Evolutionary conservation across 2,329 filamentous ascomycete species (phyloP).

Genomic region (Ophiostoma piceae): DNA sequence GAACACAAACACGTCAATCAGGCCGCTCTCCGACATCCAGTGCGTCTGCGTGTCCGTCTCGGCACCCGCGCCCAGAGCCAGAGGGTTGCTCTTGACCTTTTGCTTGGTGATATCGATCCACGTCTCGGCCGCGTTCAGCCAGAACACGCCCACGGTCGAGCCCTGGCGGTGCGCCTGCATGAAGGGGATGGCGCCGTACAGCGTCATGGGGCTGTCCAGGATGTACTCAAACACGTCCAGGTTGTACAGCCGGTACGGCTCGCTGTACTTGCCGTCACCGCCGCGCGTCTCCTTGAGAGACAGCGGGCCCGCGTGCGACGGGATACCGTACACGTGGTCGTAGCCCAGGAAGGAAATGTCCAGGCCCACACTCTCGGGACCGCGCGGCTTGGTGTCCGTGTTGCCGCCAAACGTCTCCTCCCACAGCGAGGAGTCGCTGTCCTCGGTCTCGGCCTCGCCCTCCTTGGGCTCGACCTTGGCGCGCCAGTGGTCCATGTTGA

Average conservation of each 20-base stretch:
- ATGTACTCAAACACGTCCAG: slow-evolving; percentile 97
- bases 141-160: slow-evolving; percentile 93
- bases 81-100: slow-evolving; percentile 66
- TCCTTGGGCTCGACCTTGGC: slow-evolving; percentile 69
- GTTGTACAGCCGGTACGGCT: slow-evolving; percentile 95
- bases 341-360: slow-evolving; percentile 93
- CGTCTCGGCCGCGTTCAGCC: slow-evolving; percentile 94
- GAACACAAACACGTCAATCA: slow-evolving; percentile 91
- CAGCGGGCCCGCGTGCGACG: slow-evolving; percentile 82
- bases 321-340: slow-evolving; percentile 87
- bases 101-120: slow-evolving; percentile 93
- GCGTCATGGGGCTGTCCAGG: slow-evolving; percentile 93
- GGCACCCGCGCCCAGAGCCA: slow-evolving; percentile 63
- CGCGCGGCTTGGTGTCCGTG: slow-evolving; percentile 90
- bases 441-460: slow-evolving; percentile 38
- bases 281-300: slow-evolving; percentile 88
- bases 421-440: slow-evolving; percentile 94
- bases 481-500: slow-evolving; percentile 96
- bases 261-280: slow-evolving; percentile 74
- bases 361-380: slow-evolving; percentile 83
- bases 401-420: slow-evolving; percentile 94
- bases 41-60: slow-evolving; percentile 81
- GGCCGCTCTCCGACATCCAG: slow-evolving; percentile 90
- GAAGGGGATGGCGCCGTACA: slow-evolving; percentile 95
- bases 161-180: slow-evolving; percentile 96